Percentiles rank a stretch among this genome's conserved stretches.
Conservation (phyloP, 164 flowering plant species). For the Liquidambar formosana region DNA sequence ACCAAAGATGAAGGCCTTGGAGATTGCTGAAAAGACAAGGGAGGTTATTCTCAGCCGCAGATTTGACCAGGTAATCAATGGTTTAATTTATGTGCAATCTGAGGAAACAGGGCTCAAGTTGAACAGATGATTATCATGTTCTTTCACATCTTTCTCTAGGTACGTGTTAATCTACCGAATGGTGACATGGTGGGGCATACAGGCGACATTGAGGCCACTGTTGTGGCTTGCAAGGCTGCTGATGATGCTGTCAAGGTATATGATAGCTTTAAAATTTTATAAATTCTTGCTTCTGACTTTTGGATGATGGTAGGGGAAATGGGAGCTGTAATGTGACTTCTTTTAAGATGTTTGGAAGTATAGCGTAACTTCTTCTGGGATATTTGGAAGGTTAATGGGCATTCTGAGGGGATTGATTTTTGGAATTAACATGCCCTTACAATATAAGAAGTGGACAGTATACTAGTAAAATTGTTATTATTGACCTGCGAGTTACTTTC, state of each 20-base stretch:
- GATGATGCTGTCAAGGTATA: conserved; percentile 97
- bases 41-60: conserved; percentile 89
- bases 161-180: conserved; percentile 77
- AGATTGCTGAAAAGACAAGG: conserved; percentile 91
- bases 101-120: background rate
- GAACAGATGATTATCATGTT: background rate
- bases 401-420: too few species aligned
- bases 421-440: too few species aligned
- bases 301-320: background rate
- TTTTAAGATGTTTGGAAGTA: too few species aligned
- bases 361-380: too few species aligned
- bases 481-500: too few species aligned
- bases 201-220: conserved; percentile 87
- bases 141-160: conserved; percentile 33
- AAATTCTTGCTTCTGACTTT: background rate
- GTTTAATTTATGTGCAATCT: background rate
- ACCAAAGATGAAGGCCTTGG: conserved; percentile 95
- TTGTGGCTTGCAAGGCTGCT: conserved; percentile 94
- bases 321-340: too few species aligned
- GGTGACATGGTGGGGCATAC: conserved; percentile 95
- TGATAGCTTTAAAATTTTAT: background rate
- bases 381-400: too few species aligned
- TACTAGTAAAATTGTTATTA: too few species aligned
- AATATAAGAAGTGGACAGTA: too few species aligned
- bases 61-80: conserved; percentile 70